phyloP scores from a whole-genome alignment of 768 basidiomycete genomes.

The Podaxis carcinomalis region DNA sequence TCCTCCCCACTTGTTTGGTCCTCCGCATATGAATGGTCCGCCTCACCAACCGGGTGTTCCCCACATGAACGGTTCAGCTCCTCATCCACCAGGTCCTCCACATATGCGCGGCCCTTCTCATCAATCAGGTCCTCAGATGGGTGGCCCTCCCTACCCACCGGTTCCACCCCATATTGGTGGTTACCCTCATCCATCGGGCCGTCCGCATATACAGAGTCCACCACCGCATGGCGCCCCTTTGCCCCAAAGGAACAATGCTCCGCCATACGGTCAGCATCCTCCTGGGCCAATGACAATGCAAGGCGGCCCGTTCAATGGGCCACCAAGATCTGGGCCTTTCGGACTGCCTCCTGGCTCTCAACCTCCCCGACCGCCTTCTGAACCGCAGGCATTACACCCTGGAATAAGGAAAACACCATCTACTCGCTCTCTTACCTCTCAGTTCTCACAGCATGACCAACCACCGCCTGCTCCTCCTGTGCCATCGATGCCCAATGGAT shows the following conservation, averaged over 20 bases:
- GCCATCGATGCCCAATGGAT: conserved; percentile 36
- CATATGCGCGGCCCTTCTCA: not conserved
- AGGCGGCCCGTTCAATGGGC: not conserved
- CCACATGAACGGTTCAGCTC: not conserved
- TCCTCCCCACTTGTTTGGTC: not conserved
- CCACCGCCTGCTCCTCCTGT: conserved; percentile 34
- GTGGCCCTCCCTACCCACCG: not conserved
- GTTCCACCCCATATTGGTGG: not conserved
- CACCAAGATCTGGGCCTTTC: conserved; percentile 15
- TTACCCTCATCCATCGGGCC: not conserved
- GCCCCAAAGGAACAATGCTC: not conserved
- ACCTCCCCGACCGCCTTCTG: conserved; percentile 46
- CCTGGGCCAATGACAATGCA: not conserved
- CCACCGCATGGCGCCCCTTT: conserved; percentile 8
- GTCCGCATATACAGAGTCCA: not conserved
- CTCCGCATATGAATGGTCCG: not conserved
- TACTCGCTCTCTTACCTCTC: conserved; percentile 51
- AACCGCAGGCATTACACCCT: conserved; percentile 30
- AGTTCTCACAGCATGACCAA: conserved; percentile 43
- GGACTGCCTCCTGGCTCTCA: conserved; percentile 22
- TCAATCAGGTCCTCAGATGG: not conserved
- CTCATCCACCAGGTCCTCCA: not conserved
- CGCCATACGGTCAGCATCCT: not conserved
- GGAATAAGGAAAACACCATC: conserved; percentile 52
- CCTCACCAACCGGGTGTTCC: not conserved